Evolutionary conservation across 345 rosid species (phyloP).

Genomic region (Arabis hirsuta): DNA sequence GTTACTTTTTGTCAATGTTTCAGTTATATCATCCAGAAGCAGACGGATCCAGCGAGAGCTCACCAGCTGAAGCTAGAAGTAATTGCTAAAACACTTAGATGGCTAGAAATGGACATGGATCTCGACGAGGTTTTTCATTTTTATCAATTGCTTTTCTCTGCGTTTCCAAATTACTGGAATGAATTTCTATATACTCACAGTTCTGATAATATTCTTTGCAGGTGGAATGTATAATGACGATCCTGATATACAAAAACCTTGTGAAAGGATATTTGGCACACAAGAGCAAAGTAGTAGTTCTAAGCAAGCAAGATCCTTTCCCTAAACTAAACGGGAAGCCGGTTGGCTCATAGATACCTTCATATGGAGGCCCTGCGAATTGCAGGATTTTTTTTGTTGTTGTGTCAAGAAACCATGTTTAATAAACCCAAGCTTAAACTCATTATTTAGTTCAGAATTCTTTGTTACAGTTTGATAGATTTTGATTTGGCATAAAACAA

Average conservation of each 20-base stretch:
- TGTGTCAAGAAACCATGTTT: constrained; percentile 32
- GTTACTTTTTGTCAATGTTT: constrained; percentile 17
- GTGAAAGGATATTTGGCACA: constrained; percentile 91
- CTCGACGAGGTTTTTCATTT: constrained; percentile 69
- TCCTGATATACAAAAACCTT: constrained; percentile 83
- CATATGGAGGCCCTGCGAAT: background rate
- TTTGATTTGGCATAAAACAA: background rate
- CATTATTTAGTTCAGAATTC: constrained; percentile 6
- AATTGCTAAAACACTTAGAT: constrained; percentile 79
- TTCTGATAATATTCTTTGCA: constrained; percentile 37
- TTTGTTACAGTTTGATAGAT: constrained; percentile 4
- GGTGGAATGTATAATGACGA: constrained; percentile 96
- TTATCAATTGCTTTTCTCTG: background rate
- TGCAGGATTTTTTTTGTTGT: constrained; percentile 13
- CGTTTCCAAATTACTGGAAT: constrained; percentile 6
- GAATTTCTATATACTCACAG: constrained; percentile 19
- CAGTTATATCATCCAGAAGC: constrained; percentile 87
- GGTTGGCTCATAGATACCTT: constrained; percentile 58
- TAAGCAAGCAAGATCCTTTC: constrained; percentile 98
- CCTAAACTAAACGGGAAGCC: constrained; percentile 83
- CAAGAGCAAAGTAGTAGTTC: constrained; percentile 92
- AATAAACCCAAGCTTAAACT: background rate
- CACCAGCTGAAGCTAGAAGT: constrained; percentile 96
- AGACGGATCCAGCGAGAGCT: constrained; percentile 85
- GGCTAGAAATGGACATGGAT: constrained; percentile 97